Evolutionary conservation across 495 filamentous ascomycete genomes (phyloP).

Genomic region (Lasiosphaeris hirsuta): DNA sequence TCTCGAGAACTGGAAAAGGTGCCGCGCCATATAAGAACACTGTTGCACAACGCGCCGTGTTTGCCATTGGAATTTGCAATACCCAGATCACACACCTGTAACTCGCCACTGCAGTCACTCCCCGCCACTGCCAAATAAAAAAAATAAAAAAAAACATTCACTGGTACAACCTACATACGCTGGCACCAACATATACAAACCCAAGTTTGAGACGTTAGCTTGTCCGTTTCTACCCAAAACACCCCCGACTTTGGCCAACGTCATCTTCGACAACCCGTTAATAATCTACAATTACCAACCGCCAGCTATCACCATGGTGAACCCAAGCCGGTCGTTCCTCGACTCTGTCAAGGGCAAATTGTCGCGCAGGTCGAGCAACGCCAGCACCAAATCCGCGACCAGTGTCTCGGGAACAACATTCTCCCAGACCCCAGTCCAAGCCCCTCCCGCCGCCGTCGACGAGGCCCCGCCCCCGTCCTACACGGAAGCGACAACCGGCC

Average conservation of each 20-base stretch:
- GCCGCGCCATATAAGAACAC: too few species aligned
- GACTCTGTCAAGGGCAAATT: slow-evolving; percentile 22
- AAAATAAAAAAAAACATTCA: too few species aligned
- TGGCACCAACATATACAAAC: too few species aligned
- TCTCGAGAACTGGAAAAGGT: too few species aligned
- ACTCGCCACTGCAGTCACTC: too few species aligned
- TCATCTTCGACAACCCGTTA: neutral
- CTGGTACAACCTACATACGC: too few species aligned
- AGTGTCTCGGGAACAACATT: neutral
- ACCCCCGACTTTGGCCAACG: neutral
- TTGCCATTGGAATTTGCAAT: too few species aligned
- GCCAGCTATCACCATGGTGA: slow-evolving; percentile 9
- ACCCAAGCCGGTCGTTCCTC: slow-evolving; percentile 15
- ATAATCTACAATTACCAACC: neutral
- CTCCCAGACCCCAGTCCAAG: neutral
- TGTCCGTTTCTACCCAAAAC: too few species aligned
- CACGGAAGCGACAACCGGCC: slow-evolving; percentile 14
- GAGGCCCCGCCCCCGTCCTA: slow-evolving; percentile 18
- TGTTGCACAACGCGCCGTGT: too few species aligned
- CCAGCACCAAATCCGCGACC: slow-evolving; percentile 7
- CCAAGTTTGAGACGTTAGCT: too few species aligned
- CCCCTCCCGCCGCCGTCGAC: slow-evolving; percentile 9
- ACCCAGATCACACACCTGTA: too few species aligned
- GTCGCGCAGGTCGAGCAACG: slow-evolving; percentile 12
- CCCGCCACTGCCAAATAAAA: too few species aligned